Base-by-base conservation (phyloP, 805 yeast genomes). In the Barnettozyma californica region DNA sequence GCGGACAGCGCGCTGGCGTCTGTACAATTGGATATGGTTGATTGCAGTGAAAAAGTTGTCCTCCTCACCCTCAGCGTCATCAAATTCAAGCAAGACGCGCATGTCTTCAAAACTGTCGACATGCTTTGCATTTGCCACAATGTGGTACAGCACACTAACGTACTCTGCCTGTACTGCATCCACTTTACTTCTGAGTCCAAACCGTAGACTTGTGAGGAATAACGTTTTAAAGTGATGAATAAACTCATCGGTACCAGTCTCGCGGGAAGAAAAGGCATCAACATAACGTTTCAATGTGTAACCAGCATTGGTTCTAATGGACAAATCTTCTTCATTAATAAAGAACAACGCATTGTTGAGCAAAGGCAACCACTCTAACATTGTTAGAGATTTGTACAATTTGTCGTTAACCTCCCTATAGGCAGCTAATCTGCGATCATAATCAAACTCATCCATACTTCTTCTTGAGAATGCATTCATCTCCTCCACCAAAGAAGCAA, bases 1-100 rank as follows among this genome's bases (percentile, higher is more conserved):
- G 58, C 80, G 76, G 20, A 92, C 74, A 0, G 98, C 96, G 58
- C 90, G 76, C 64, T 86, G 90, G 57, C 97, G 84, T 68, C 95
- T 80, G 60, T 84, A 89, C 9, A 84, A 58, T 68, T 92, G 99
- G 34, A 92, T 81, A 64, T 92, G 97, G 51, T 75, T 76, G 43
- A 94, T 74, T 57, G 90, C 89, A 39, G 68, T 63, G 66, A 88
- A 88, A 61, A 88, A 86, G 64, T 88, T 83, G 4, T 89, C 85
- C 57, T 90, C 97, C 34, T 83, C 92, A 7, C 18, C 37, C 25
- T 44, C 47, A 18, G 29, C 18, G 57, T 89, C 95, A 45, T 76
- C 73, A 57, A 70, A 75, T 20, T 27, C 21, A 1, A 83, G 65
- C 36, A 92, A 67, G 1, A 77, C 71, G 48, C 77, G 75, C 90